Evolutionary conservation across 2,329 filamentous ascomycete species (phyloP), one percentile per base, ranked within the genome.

Genomic region (Cytospora piceae): DNA sequence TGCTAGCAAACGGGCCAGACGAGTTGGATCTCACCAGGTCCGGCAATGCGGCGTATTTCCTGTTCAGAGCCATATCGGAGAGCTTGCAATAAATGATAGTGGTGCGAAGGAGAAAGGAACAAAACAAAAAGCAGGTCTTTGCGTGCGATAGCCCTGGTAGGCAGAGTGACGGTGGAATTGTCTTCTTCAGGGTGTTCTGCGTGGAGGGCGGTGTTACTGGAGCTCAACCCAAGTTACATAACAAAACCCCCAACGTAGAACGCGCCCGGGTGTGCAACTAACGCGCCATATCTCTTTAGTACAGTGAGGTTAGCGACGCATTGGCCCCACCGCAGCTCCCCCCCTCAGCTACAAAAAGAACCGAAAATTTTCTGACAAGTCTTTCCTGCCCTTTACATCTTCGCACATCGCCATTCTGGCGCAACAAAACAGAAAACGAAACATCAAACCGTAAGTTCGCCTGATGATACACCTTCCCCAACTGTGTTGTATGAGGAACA

Each of bases 1-100:
- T 67, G 61, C 22, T 42, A 42, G 22, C 29, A 59, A 34, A n/a
- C 63, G 67, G 69, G 67, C 66, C 65, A 69, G 15, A 37, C 32
- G 24, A 20, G 22, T 17, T 8, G 34, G 27, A 39, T 69, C 77
- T 69, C 80, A 94, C 92, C 76, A 95, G 79, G 76, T 94, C 92
- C 65, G 91, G 92, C 69, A 95, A 80, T 64, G 88, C 89, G 59
- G 91, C 91, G 75, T 94, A 95, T 82, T 95, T 95, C 73, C 90
- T 87, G 75, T 89, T 91, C 69, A 91, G 83, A 42, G 91, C 86
- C 90, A 93, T 93, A 62, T 69, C 72, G 60, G 32, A 39, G 17
- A 27, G 8, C 17, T 29, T 14, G 34, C 12, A 17, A n/a, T n/a
- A 17, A 34, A 12, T 8, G 34, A 27, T n/a, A 11, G 42, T 62